Percentiles rank a stretch among this genome's conserved stretches.
Conservation (phyloP, 345 rosid species). For the Abelmoschus esculentus region DNA sequence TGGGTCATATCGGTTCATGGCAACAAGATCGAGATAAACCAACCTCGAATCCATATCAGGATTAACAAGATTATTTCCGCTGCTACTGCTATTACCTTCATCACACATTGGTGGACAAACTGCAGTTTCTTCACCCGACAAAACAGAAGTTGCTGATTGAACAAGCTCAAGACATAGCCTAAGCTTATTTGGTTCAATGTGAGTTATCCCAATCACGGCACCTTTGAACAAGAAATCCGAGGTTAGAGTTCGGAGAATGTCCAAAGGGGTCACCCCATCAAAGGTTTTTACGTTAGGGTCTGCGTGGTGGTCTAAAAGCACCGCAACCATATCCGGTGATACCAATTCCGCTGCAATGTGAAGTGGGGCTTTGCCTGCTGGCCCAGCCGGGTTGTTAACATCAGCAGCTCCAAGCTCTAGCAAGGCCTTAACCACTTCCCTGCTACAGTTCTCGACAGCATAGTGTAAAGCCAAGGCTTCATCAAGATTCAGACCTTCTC, state of each 20-base stretch:
- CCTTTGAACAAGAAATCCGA: conserved; percentile 60
- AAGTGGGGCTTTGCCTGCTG: conserved; percentile 82
- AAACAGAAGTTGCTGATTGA: background rate
- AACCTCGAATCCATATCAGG: too few relatives aligned
- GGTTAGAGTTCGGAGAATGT: conserved; percentile 28
- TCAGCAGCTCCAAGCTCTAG: conserved; percentile 97
- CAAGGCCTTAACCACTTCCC: conserved; percentile 95
- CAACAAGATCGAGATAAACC: too few relatives aligned
- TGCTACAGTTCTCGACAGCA: conserved; percentile 89
- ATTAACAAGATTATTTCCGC: too few relatives aligned
- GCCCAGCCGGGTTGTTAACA: conserved; percentile 90
- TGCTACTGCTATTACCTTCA: too few relatives aligned
- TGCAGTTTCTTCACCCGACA: conserved; percentile 79
- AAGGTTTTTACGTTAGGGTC: conserved; percentile 88
- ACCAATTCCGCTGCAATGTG: conserved; percentile 97
- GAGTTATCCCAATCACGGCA: conserved; percentile 89
- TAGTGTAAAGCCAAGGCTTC: conserved; percentile 90
- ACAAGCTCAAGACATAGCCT: too few relatives aligned
- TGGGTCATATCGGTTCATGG: conserved; percentile 5
- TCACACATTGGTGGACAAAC: conserved; percentile 57
- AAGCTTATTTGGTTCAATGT: conserved; percentile 6
- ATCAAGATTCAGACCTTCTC: conserved; percentile 28
- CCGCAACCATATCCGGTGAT: conserved; percentile 97
- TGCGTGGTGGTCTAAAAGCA: conserved; percentile 88
- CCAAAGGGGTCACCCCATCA: conserved; percentile 86